Evolutionary conservation across 176 grass and related monocot species (phyloP), one percentile per base, ranked within the genome.

Genomic region (Carex littledalei): DNA sequence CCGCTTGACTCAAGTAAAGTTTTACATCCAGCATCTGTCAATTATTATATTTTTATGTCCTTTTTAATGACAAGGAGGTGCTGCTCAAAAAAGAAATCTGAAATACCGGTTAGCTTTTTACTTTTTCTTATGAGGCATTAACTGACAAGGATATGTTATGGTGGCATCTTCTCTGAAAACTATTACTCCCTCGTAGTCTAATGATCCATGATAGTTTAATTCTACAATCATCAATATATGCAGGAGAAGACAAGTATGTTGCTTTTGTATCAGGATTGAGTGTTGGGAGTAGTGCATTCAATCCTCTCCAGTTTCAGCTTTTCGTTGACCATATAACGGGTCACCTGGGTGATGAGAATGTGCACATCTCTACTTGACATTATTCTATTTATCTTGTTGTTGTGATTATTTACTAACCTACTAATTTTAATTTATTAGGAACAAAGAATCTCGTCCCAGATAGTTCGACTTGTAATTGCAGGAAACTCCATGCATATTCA

Each of bases 271-370:
- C 96, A 2, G 96, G 96, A 62, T 88, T 95, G 84, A 89, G 81
- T 90, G 81, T 99, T 10, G 93, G 96, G 63, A 89, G 76, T 43
- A 39, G 53, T 61, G 84, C 37, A 88, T 99, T 99, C 81, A 94
- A 99, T 94, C 93, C 96, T 92, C 93, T 95, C 39, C 91, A 99
- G 63, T 95, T 99, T 87, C 96, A 99, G 84, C 96, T 99, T 88
- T 92, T 95, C 63, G 88, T 99, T 49, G 96, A 99, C 87, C 96
- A 99, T 91, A 90, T 99, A 78, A 91, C 96, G 3, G 91, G 96
- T 16, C 93, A 99, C 89, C 84, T 95, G 88, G 96, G 96, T 70
- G 96, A 99, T 91, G 93, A 95, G 32, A 95, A 94, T 92, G 96
- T 99, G 89, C 67, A 89, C 20, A 68, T 83, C 63, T 83, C 50